phyloP scores from a whole-genome alignment of 352 stramenopile species.

The Phytophthora kernoviae region DNA sequence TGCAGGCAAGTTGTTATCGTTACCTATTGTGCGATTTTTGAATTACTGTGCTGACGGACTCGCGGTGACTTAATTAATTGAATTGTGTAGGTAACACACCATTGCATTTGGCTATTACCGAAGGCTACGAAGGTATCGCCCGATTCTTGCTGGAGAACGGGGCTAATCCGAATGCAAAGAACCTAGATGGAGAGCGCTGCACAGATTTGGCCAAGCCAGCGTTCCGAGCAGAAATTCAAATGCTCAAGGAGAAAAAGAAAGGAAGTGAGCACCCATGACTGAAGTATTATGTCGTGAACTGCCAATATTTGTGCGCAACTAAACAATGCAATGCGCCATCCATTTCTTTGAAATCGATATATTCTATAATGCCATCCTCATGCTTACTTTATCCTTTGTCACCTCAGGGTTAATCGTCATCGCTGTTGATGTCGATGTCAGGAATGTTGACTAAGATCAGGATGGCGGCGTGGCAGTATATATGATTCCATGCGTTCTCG shows the following conservation, averaged over 20 bases:
- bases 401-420: slow-evolving; percentile 40
- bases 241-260: slow-evolving; percentile 29
- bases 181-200: slow-evolving; percentile 61
- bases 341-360: neutral
- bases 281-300: too few relatives aligned
- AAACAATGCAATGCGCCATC: neutral
- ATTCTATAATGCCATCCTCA: neutral
- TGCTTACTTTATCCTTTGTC: too few relatives aligned
- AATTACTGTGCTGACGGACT: neutral
- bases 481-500: slow-evolving; percentile 56
- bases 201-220: slow-evolving; percentile 52
- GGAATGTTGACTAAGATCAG: slow-evolving; percentile 73
- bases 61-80: neutral
- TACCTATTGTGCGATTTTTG: neutral
- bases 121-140: slow-evolving; percentile 69
- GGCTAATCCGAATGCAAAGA: slow-evolving; percentile 57
- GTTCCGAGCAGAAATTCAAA: slow-evolving; percentile 54
- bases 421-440: slow-evolving; percentile 51
- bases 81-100: slow-evolving; percentile 58
- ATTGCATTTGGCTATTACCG: slow-evolving; percentile 67
- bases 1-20: slow-evolving; percentile 19
- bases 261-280: slow-evolving; percentile 5
- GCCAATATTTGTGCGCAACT: too few relatives aligned
- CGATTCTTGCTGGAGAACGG: slow-evolving; percentile 63
- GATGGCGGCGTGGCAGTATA: slow-evolving; percentile 66